Evolutionary conservation across 176 grass and related monocot species (phyloP).

Genomic region (Cymbopogon citratus): DNA sequence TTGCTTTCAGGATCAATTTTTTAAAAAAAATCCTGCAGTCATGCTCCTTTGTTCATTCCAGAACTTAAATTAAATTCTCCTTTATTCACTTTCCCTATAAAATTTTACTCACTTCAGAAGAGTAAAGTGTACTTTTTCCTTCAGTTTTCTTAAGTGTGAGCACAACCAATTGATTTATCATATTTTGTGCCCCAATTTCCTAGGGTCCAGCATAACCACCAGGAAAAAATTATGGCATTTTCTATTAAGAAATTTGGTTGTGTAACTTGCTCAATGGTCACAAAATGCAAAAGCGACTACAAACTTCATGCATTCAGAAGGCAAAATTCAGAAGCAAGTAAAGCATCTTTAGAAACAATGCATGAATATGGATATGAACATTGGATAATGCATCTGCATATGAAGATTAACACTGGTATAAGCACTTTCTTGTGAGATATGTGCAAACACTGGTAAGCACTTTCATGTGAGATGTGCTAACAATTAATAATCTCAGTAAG

Average conservation of each 20-base stretch:
- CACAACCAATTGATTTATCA: background rate
- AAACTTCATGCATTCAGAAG: background rate
- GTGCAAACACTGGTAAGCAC: background rate
- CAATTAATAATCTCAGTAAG: background rate
- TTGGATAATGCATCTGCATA: background rate
- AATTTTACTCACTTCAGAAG: too few species aligned
- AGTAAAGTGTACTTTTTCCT: background rate
- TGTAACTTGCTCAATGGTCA: background rate
- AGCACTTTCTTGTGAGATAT: background rate
- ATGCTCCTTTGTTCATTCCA: too few species aligned
- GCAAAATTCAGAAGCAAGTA: background rate
- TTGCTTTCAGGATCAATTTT: too few species aligned
- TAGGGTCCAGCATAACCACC: background rate
- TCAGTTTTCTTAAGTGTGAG: background rate
- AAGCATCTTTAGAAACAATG: background rate
- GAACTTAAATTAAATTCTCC: too few species aligned
- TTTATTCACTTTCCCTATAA: too few species aligned
- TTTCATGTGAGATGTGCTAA: background rate
- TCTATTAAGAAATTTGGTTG: background rate
- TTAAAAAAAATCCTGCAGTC: too few species aligned
- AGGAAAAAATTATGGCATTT: constrained; percentile 1
- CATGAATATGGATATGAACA: background rate
- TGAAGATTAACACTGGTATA: too few species aligned
- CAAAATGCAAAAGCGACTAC: background rate
- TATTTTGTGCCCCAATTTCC: background rate